phyloP scores from a whole-genome alignment of 805 yeast genomes.

The Jamesozyma gamospora region DNA sequence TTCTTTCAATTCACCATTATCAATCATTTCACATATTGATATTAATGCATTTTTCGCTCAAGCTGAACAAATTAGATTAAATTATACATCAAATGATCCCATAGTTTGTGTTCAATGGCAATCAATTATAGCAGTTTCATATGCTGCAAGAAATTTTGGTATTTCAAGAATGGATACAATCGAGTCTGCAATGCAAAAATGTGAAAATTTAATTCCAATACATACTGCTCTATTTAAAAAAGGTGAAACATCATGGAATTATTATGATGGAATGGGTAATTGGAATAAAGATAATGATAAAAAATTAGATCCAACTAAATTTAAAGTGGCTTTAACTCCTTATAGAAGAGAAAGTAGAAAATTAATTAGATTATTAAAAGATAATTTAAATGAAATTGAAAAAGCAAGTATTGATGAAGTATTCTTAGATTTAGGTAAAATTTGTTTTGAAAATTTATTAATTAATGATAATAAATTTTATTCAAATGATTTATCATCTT shows the following conservation, averaged over 20 bases:
- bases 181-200: slow-evolving; percentile 57
- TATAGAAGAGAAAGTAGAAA: slow-evolving; percentile 81
- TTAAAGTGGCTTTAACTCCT: slow-evolving; percentile 86
- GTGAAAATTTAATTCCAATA: slow-evolving; percentile 66
- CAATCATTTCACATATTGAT: slow-evolving; percentile 80
- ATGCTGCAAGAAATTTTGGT: slow-evolving; percentile 81
- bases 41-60: slow-evolving; percentile 95
- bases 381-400: slow-evolving; percentile 60
- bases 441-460: slow-evolving; percentile 38
- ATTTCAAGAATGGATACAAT: slow-evolving; percentile 68
- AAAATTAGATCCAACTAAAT: slow-evolving; percentile 48
- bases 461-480: slow-evolving; percentile 8
- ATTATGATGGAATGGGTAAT: slow-evolving; percentile 35
- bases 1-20: slow-evolving; percentile 55
- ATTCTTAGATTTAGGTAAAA: slow-evolving; percentile 71
- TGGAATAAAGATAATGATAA: slow-evolving; percentile 35
- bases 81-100: slow-evolving; percentile 58
- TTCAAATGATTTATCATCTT: not conserved
- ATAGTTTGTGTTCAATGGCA: slow-evolving; percentile 94
- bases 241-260: slow-evolving; percentile 79
- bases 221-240: slow-evolving; percentile 91
- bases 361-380: slow-evolving; percentile 54
- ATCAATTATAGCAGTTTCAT: slow-evolving; percentile 78
- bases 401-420: slow-evolving; percentile 96
- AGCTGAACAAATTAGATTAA: slow-evolving; percentile 72